phyloP scores from a whole-genome alignment of 2,329 filamentous ascomycete species.

The Claviceps maximensis region DNA sequence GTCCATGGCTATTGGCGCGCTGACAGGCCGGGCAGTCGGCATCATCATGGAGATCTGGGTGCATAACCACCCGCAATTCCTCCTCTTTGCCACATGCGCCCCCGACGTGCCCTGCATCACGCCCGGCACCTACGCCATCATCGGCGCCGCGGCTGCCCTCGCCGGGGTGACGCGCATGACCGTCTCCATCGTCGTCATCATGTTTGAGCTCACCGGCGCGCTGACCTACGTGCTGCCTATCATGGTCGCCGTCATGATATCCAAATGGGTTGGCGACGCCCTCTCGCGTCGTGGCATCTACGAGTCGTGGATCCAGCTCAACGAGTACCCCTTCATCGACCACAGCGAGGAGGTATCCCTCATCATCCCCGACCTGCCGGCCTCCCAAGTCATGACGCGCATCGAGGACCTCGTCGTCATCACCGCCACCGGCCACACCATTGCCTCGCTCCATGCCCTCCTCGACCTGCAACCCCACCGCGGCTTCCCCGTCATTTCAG shows the following conservation, averaged over 20 bases:
- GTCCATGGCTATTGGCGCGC: constrained; percentile 87
- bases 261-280: constrained; percentile 95
- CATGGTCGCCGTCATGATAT: constrained; percentile 97
- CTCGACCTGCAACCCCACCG: constrained; percentile 66
- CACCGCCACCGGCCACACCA: constrained; percentile 76
- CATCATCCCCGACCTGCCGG: constrained; percentile 66
- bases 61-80: constrained; percentile 58
- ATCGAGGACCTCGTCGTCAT: constrained; percentile 84
- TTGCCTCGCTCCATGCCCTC: constrained; percentile 57
- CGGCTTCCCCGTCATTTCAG: constrained; percentile 81
- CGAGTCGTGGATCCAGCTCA: constrained; percentile 94
- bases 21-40: constrained; percentile 79
- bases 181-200: constrained; percentile 96
- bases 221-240: constrained; percentile 94
- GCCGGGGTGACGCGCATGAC: constrained; percentile 93
- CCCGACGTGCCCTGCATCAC: constrained; percentile 81
- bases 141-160: constrained; percentile 88
- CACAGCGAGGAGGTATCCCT: constrained; percentile 62
- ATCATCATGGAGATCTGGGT: constrained; percentile 86
- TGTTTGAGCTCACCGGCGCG: constrained; percentile 96
- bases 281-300: constrained; percentile 91
- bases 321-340: constrained; percentile 90
- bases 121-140: constrained; percentile 90
- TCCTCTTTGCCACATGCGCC: constrained; percentile 69
- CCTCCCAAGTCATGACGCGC: constrained; percentile 82